Percentiles rank a stretch among this genome's conserved stretches.
Evolutionary conservation across 768 basidiomycete species (phyloP).

Genomic region (Collybia sordida): DNA sequence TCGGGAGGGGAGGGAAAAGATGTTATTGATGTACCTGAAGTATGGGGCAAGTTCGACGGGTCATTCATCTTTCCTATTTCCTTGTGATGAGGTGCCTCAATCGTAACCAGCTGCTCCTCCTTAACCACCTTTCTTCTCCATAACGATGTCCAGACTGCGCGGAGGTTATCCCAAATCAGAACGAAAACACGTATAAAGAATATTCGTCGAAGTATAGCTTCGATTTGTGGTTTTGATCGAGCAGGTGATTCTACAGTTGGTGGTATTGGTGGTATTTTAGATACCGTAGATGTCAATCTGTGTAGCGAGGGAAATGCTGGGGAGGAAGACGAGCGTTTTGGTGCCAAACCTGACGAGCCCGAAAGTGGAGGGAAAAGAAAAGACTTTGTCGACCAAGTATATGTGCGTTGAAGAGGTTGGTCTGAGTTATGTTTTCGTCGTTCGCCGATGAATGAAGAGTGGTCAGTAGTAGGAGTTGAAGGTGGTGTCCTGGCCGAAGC

Average conservation of each 20-base stretch:
- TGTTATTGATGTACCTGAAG: not conserved
- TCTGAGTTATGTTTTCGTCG: constrained; percentile 19
- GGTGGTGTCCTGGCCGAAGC: constrained; percentile 61
- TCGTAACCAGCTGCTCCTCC: constrained; percentile 4
- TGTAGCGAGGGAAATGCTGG: constrained; percentile 44
- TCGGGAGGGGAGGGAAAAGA: not conserved
- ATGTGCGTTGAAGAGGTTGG: constrained; percentile 45
- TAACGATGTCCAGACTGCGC: constrained; percentile 58
- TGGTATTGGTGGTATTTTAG: constrained; percentile 20
- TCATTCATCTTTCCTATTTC: not conserved
- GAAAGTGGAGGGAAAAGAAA: constrained; percentile 42
- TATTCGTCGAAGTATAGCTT: constrained; percentile 52
- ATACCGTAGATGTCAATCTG: constrained; percentile 19
- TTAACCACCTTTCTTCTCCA: constrained; percentile 9
- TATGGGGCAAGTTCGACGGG: not conserved
- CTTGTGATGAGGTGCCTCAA: not conserved
- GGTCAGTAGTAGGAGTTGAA: constrained; percentile 48
- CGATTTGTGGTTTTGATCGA: constrained; percentile 38
- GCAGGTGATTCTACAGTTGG: constrained; percentile 24
- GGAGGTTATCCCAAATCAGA: constrained; percentile 68
- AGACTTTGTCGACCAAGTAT: constrained; percentile 58
- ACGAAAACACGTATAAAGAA: constrained; percentile 73
- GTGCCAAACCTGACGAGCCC: constrained; percentile 22
- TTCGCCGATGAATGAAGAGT: constrained; percentile 25
- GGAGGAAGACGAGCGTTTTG: constrained; percentile 65